These are phyloP conservation scores for Tillandsia fasciculata DNA, from an alignment of 176 grass and related monocot species.

Conservation along the genomic window DNA sequence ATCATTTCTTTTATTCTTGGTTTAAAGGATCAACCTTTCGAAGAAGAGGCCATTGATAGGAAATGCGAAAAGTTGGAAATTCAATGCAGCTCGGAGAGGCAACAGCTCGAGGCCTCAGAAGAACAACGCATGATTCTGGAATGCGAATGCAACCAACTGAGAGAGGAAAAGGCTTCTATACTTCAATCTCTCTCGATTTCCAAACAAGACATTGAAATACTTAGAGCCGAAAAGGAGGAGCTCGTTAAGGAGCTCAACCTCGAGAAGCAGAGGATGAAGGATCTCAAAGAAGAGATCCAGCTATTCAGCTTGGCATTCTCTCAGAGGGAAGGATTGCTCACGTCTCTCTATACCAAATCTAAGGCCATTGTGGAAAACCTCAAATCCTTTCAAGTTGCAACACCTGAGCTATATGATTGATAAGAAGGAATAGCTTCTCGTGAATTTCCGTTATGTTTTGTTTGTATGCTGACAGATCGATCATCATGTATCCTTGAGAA, in stretches of 20 bases:
- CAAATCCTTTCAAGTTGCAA: conserved; percentile 32
- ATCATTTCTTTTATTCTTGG: not conserved
- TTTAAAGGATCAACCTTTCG: conserved; percentile 22
- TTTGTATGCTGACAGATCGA: not conserved
- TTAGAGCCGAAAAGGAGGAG: conserved; percentile 38
- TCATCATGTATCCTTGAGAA: not conserved
- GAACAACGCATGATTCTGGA: conserved; percentile 31
- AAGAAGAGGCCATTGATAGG: conserved; percentile 21
- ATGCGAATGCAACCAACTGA: conserved; percentile 32
- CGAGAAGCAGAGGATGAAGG: conserved; percentile 38
- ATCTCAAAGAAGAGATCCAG: conserved; percentile 64
- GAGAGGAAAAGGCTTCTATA: conserved; percentile 37
- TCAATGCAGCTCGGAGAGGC: conserved; percentile 27
- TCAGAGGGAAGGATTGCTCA: conserved; percentile 45
- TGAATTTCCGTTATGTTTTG: not conserved
- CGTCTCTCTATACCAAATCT: conserved; percentile 55
- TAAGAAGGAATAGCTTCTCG: not conserved
- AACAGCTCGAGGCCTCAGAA: conserved; percentile 44
- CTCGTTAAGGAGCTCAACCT: conserved; percentile 30
- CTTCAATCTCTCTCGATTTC: conserved; percentile 24
- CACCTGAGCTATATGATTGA: conserved; percentile 13
- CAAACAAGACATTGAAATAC: conserved; percentile 22
- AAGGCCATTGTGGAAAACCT: conserved; percentile 66
- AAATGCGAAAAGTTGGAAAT: conserved; percentile 34
- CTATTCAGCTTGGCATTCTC: conserved; percentile 43